Evolutionary conservation across 768 basidiomycete genomes (phyloP).

Genomic region (Hirschioporus abietinus): DNA sequence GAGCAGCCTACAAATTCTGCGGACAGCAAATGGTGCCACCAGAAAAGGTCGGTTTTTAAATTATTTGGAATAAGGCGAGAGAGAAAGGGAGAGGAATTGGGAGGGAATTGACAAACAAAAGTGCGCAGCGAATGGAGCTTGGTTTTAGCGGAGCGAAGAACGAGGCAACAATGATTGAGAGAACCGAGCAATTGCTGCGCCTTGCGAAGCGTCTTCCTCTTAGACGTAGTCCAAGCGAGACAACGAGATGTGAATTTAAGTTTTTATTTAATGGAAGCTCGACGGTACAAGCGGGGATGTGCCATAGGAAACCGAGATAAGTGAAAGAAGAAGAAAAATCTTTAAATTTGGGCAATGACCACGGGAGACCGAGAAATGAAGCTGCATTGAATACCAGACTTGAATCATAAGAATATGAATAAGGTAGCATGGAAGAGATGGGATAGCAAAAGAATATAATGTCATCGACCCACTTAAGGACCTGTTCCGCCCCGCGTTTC

Average conservation of each 20-base stretch:
- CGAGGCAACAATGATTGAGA: constrained; percentile 31
- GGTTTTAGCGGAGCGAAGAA: constrained; percentile 25
- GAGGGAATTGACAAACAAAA: not conserved
- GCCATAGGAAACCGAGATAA: constrained; percentile 29
- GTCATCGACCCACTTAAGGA: constrained; percentile 23
- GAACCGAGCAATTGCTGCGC: not conserved
- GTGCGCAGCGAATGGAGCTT: constrained; percentile 12
- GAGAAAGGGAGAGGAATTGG: not conserved
- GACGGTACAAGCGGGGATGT: constrained; percentile 22
- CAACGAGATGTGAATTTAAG: constrained; percentile 18
- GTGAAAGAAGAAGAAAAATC: constrained; percentile 14
- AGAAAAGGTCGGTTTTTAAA: not conserved
- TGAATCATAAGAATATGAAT: not conserved
- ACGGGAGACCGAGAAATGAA: constrained; percentile 1
- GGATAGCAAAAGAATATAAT: constrained; percentile 27
- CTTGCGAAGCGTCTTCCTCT: not conserved
- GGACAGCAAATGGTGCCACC: not conserved
- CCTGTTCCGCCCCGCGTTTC: constrained; percentile 13
- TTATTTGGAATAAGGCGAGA: not conserved
- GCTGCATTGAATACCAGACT: not conserved
- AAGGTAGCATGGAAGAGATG: not conserved
- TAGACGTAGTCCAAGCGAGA: constrained; percentile 1
- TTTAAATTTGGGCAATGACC: not conserved
- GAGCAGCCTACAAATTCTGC: not conserved
- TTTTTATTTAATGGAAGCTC: constrained; percentile 28